Evolutionary conservation across 2,329 filamentous ascomycete species (phyloP).

Genomic region (Diaporthe humulicola): DNA sequence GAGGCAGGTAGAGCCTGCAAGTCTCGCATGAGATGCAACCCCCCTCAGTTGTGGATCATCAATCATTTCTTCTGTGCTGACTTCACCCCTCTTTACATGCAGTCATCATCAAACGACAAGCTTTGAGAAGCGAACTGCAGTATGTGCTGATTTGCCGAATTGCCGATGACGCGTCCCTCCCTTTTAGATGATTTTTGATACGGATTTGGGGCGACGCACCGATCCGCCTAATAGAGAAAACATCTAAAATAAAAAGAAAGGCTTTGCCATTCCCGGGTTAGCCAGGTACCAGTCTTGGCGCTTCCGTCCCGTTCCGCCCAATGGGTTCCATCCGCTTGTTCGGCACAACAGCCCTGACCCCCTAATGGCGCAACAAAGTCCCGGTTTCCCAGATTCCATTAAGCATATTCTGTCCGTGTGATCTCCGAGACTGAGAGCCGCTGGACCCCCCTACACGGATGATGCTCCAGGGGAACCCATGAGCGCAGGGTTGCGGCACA

Average conservation of each 20-base stretch:
- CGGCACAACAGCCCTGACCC: not conserved
- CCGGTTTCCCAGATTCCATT: not conserved
- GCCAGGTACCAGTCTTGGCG: not conserved
- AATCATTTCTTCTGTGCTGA: not conserved
- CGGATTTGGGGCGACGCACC: not conserved
- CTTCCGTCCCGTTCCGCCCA: constrained; percentile 22
- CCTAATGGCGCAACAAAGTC: not conserved
- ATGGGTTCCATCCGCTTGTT: not conserved
- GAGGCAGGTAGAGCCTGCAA: not conserved
- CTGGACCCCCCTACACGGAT: constrained; percentile 11
- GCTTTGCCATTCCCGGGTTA: not conserved
- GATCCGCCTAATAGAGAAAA: not conserved
- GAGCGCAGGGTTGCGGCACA: not conserved
- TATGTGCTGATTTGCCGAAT: not conserved
- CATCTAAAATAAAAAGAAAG: constrained; percentile 5
- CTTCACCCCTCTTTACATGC: constrained; percentile 11
- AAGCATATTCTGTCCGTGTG: not conserved
- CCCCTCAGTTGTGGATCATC: not conserved
- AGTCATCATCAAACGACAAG: not conserved
- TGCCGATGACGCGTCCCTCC: constrained; percentile 15
- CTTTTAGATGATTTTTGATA: not conserved
- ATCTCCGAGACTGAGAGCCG: not conserved
- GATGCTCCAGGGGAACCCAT: not conserved
- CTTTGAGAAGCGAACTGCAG: too few relatives aligned
- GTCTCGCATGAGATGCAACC: not conserved